Conservation (phyloP, 108 stramenopile species). For the Stephanodiscus minutulus region DNA sequence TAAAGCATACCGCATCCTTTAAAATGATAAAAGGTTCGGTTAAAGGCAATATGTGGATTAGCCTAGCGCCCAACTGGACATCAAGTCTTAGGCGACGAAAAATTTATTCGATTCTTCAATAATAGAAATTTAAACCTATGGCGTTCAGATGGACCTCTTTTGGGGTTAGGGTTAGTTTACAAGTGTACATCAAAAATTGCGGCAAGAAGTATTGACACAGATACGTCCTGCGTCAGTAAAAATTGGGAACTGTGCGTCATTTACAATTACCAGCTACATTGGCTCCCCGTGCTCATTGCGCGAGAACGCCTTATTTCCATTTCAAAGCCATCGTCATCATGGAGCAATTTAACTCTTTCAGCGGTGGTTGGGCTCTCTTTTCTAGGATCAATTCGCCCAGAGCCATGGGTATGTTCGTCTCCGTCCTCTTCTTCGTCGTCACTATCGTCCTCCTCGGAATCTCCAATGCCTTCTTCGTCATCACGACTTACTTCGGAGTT, state of each 20-base stretch:
- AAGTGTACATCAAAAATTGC: too few species aligned
- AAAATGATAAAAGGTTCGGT: too few species aligned
- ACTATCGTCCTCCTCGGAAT: constrained; percentile 20
- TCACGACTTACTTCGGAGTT: constrained; percentile 32
- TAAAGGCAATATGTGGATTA: too few species aligned
- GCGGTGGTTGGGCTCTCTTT: background rate
- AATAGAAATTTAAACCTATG: too few species aligned
- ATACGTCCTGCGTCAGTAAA: too few species aligned
- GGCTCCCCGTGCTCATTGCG: constrained; percentile 53
- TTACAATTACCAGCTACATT: constrained; percentile 39
- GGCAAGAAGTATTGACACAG: too few species aligned
- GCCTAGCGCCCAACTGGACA: too few species aligned
- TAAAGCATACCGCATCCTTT: too few species aligned
- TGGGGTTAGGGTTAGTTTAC: too few species aligned
- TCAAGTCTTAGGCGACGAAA: too few species aligned
- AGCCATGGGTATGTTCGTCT: constrained; percentile 1
- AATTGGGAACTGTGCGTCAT: background rate
- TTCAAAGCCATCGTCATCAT: constrained; percentile 30
- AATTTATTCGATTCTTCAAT: too few species aligned
- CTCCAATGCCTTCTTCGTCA: constrained; percentile 21
- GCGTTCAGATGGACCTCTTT: too few species aligned
- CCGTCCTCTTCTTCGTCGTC: constrained; percentile 24
- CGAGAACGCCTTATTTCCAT: constrained; percentile 48
- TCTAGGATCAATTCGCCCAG: background rate
- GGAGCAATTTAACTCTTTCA: background rate